Base-by-base conservation (phyloP, 371 early-diverging fungal species). In the Rhizopus arrhizus region DNA sequence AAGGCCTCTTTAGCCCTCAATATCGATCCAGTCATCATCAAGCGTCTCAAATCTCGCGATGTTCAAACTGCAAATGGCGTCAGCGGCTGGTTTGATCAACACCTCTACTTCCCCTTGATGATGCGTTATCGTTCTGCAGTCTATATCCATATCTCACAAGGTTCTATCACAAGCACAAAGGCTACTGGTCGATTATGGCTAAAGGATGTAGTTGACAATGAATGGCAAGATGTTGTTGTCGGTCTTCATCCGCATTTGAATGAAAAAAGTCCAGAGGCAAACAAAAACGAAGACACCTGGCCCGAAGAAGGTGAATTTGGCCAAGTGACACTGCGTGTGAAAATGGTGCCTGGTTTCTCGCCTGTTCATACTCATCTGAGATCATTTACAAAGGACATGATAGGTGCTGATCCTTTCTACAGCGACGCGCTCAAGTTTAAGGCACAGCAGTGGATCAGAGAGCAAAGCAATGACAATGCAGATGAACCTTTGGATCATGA, bases 81-180 rank as follows among this genome's bases (percentile, higher is more conserved):
- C 11, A 15, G 13, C 8, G 48, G 48, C 4, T 73, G 73, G 73
- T 66, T 60, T 12, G 53, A 63, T 11, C 67, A 67, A 32, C 68
- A 64, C 15, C 33, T 73, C 8, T 78, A 65, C 12, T 71, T 75
- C 64, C 75, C 78, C 1, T 43, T 78, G 5, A 66, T 56, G 51
- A 78, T 75, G 78, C 73, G 78, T 13, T 70, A 73, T 22, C 70
- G 72, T 16, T 68, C 73, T 36, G 75, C 78, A 4, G 5, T 78
- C 2, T 78, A 78, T 56, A 49, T 75, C 3, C 78, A 78, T 62
- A 40, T 75, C 0, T 45, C 38, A 5, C 69, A 74, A 59, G 69
- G 75, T 0, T 32, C 60, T 0, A n/a, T 78, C 2, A 46, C 56
- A 1, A 36, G 53, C 10, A 56, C 58, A 8, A 73, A 66, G n/a